phyloP scores from a whole-genome alignment of 306 rosid genomes.

The Sicyos edulis region DNA sequence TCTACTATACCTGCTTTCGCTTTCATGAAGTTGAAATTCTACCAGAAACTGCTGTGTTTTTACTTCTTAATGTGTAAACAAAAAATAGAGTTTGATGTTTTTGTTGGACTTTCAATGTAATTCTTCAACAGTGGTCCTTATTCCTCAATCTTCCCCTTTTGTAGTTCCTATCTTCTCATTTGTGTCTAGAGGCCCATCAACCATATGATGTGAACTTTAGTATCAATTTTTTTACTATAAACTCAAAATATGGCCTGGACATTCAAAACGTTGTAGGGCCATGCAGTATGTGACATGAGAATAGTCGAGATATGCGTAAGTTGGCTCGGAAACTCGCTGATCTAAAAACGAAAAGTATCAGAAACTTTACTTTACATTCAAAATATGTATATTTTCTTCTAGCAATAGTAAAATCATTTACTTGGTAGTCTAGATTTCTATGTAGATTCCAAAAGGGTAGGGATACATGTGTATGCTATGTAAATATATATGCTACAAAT shows the following conservation, averaged over 20 bases:
- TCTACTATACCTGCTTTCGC: neutral
- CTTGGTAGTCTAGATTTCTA: constrained; percentile 9
- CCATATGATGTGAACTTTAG: neutral
- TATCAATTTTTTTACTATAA: neutral
- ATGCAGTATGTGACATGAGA: too few species aligned
- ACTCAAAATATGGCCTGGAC: neutral
- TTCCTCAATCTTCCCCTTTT: neutral
- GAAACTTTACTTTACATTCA: constrained; percentile 1
- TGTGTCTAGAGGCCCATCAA: neutral
- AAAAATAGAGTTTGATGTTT: neutral
- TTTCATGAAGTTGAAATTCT: constrained; percentile 15
- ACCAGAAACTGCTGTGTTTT: constrained; percentile 3
- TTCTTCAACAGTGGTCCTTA: neutral
- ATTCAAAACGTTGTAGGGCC: too few species aligned
- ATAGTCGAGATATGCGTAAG: too few species aligned
- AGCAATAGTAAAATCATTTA: neutral
- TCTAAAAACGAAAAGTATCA: neutral
- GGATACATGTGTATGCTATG: constrained; percentile 11
- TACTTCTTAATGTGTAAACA: neutral
- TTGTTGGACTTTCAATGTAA: neutral
- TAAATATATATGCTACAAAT: constrained; percentile 20
- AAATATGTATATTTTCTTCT: constrained; percentile 14
- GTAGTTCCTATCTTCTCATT: neutral
- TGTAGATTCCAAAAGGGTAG: constrained; percentile 14
- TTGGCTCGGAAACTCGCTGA: too few species aligned